phyloP scores from a whole-genome alignment of 2,329 filamentous ascomycete genomes.

The Lachnellula cervina region DNA sequence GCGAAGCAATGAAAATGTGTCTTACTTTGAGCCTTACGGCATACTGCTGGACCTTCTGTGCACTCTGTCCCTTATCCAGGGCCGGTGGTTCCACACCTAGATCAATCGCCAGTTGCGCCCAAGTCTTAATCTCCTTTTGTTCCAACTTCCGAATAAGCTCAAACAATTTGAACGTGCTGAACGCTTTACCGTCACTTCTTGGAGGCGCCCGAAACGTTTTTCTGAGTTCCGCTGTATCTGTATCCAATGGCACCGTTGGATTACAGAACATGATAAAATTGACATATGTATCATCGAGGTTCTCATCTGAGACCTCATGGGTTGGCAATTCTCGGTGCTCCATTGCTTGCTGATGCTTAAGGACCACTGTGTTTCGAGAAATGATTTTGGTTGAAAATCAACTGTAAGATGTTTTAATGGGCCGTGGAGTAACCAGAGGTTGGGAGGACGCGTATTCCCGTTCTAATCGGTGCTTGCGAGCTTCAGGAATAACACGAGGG shows the following conservation, averaged over 20 bases:
- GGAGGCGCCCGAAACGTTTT: slow-evolving; percentile 76
- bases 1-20: slow-evolving; percentile 1
- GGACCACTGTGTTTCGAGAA: slow-evolving; percentile 7
- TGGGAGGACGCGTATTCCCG: slow-evolving; percentile 16
- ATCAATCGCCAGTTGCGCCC: slow-evolving; percentile 80
- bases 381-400: slow-evolving; percentile 6
- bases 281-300: slow-evolving; percentile 78
- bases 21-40: slow-evolving; percentile 82
- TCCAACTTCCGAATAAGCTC: slow-evolving; percentile 76
- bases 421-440: slow-evolving; percentile 10
- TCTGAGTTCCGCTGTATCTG: slow-evolving; percentile 65
- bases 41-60: slow-evolving; percentile 93
- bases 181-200: slow-evolving; percentile 81
- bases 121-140: slow-evolving; percentile 81
- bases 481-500: slow-evolving; percentile 10
- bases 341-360: slow-evolving; percentile 1
- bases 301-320: slow-evolving; percentile 61
- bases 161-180: slow-evolving; percentile 72
- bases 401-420: slow-evolving; percentile 3
- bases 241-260: slow-evolving; percentile 65
- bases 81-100: slow-evolving; percentile 86
- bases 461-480: slow-evolving; percentile 17
- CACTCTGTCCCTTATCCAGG: slow-evolving; percentile 76
- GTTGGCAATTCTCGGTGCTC: slow-evolving; percentile 49
- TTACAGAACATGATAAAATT: slow-evolving; percentile 88